A percentile compares a stretch with the other conserved stretches of the same genome.
phyloP scores from a whole-genome alignment of 768 basidiomycete species.

The Hericium coralloides region DNA sequence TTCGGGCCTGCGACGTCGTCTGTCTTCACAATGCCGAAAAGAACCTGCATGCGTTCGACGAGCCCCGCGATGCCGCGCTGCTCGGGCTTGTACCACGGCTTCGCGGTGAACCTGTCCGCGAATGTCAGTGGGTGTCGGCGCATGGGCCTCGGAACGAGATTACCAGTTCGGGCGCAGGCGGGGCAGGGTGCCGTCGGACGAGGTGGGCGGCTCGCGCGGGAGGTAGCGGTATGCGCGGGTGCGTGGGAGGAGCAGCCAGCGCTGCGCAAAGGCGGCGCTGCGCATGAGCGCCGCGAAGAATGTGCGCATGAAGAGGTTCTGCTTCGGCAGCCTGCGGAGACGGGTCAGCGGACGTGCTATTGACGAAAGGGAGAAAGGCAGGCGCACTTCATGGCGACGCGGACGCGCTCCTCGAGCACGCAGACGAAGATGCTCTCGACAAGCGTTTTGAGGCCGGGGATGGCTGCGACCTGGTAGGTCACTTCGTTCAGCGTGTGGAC shows the following conservation, averaged over 20 bases:
- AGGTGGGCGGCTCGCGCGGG: not conserved
- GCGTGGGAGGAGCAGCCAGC: not conserved
- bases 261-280: not conserved
- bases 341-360: not conserved
- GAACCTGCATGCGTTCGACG: conserved; percentile 24
- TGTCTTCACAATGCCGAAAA: conserved; percentile 15
- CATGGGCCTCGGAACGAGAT: not conserved
- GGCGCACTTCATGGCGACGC: conserved; percentile 41
- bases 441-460: conserved; percentile 30
- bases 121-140: not conserved
- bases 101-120: conserved; percentile 26
- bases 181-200: not conserved
- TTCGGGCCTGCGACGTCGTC: not conserved
- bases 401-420: conserved; percentile 33
- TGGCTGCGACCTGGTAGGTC: conserved; percentile 27
- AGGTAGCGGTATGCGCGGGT: not conserved
- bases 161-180: not conserved
- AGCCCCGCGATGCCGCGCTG: conserved; percentile 16
- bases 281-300: not conserved
- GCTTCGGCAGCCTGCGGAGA: not conserved
- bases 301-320: not conserved
- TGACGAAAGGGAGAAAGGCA: not conserved
- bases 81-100: conserved; percentile 41
- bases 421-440: conserved; percentile 25
- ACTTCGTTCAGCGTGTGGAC: conserved; percentile 32